phyloP scores from a whole-genome alignment of 2,329 filamentous ascomycete species.

The Alternaria atra region DNA sequence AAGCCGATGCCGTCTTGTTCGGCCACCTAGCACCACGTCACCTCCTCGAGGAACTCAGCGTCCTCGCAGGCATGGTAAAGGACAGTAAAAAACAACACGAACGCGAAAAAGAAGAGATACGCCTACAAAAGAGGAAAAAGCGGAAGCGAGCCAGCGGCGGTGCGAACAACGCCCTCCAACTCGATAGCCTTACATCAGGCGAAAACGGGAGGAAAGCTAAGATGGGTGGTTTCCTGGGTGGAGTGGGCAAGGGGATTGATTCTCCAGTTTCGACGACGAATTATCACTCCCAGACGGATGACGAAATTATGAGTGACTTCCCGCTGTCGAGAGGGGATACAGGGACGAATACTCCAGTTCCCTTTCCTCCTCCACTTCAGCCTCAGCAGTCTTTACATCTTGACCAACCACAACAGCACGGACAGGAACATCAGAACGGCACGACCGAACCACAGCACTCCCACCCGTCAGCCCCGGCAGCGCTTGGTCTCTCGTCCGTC shows the following conservation, averaged over 20 bases:
- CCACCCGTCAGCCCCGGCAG: constrained; percentile 35
- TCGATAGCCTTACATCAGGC: constrained; percentile 17
- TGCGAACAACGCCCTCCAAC: constrained; percentile 44
- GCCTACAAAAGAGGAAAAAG: constrained; percentile 62
- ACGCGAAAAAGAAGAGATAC: constrained; percentile 39
- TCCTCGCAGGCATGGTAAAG: constrained; percentile 76
- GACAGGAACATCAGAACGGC: not conserved
- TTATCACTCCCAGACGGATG: constrained; percentile 24
- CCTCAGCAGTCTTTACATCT: not conserved
- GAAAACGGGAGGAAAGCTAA: constrained; percentile 26
- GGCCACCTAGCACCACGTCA: constrained; percentile 89
- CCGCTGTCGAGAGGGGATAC: constrained; percentile 21
- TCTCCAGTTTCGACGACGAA: constrained; percentile 17
- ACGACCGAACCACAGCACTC: constrained; percentile 9
- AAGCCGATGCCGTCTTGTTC: constrained; percentile 79
- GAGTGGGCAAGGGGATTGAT: constrained; percentile 23
- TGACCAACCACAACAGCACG: not conserved
- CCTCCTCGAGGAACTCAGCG: constrained; percentile 78
- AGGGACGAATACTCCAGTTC: constrained; percentile 33
- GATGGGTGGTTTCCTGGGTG: constrained; percentile 12
- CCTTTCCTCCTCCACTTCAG: not conserved
- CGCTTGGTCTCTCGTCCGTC: constrained; percentile 34
- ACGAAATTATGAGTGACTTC: constrained; percentile 42
- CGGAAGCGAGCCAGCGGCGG: constrained; percentile 64
- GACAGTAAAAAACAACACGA: constrained; percentile 53